Percentiles rank a stretch among this genome's conserved stretches.
phyloP scores from a whole-genome alignment of 345 rosid genomes.

The Salix arbutifolia region DNA sequence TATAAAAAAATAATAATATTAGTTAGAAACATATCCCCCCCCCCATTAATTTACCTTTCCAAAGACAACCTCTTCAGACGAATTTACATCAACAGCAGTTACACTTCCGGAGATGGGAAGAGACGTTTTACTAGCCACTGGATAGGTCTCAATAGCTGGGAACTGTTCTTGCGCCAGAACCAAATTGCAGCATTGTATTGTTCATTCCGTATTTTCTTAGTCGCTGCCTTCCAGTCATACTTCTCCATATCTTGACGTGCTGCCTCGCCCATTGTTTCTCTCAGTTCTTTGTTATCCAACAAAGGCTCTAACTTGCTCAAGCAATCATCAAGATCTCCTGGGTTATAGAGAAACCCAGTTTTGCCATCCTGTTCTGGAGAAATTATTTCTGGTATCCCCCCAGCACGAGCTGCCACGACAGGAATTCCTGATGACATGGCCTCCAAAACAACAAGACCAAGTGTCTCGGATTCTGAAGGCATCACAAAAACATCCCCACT shows the following conservation, averaged over 20 bases:
- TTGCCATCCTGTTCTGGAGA: conserved; percentile 85
- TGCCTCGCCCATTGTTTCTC: conserved; percentile 75
- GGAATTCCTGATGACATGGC: conserved; percentile 97
- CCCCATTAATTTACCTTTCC: not conserved
- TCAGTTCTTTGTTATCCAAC: conserved; percentile 43
- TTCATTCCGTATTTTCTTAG: conserved; percentile 76
- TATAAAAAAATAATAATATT: too few species aligned
- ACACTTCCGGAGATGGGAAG: conserved; percentile 60
- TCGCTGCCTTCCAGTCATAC: conserved; percentile 96
- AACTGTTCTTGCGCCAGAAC: conserved; percentile 91
- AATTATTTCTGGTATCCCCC: conserved; percentile 94
- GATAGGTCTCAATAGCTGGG: conserved; percentile 65
- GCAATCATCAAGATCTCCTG: conserved; percentile 88
- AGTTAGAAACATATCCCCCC: too few species aligned
- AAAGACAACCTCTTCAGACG: not conserved
- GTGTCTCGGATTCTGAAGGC: conserved; percentile 98
- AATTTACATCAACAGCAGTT: conserved; percentile 18
- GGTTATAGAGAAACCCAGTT: conserved; percentile 67
- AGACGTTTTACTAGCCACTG: conserved; percentile 63
- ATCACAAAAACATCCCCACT: conserved; percentile 92
- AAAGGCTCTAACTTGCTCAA: conserved; percentile 58
- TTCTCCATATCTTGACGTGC: conserved; percentile 85
- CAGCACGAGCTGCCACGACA: conserved; percentile 88
- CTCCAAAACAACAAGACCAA: conserved; percentile 90
- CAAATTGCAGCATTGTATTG: conserved; percentile 91